phyloP scores from a whole-genome alignment of 2,329 filamentous ascomycete species.

The Aspergillus sp. region DNA sequence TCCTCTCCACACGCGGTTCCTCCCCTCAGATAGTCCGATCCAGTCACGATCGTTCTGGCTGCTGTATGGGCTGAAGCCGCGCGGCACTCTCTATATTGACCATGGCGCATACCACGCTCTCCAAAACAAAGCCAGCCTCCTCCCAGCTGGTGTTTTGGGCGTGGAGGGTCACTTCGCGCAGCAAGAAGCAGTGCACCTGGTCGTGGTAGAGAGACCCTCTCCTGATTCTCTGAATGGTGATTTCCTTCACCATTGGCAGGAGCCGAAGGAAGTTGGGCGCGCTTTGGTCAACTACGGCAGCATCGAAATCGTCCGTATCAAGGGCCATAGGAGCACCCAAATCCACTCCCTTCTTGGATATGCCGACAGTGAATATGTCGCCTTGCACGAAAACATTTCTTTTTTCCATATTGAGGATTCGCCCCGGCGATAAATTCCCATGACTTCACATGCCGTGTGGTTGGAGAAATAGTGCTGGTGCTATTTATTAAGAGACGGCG shows the following conservation, averaged over 20 bases:
- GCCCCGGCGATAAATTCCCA: conserved; percentile 1
- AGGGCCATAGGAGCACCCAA: conserved; percentile 72
- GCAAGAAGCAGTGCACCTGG: conserved; percentile 81
- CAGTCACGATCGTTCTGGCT: conserved; percentile 96
- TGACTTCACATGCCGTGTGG: too few species aligned
- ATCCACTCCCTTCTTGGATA: conserved; percentile 78
- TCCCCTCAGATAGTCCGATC: conserved; percentile 75
- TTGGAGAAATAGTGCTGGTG: too few species aligned
- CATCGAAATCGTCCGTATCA: conserved; percentile 72
- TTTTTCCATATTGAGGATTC: conserved; percentile 46
- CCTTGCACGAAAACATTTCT: conserved; percentile 77
- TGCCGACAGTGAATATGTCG: conserved; percentile 90
- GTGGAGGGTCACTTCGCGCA: conserved; percentile 83
- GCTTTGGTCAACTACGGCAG: conserved; percentile 91
- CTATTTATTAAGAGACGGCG: too few species aligned
- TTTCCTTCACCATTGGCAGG: conserved; percentile 29
- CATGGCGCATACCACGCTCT: conserved; percentile 76
- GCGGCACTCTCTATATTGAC: conserved; percentile 89
- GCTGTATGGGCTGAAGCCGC: conserved; percentile 79
- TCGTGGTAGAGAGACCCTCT: conserved; percentile 61
- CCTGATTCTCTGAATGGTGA: conserved; percentile 34
- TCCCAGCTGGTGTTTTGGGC: conserved; percentile 83
- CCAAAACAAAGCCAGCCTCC: conserved; percentile 71
- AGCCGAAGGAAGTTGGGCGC: conserved; percentile 67
- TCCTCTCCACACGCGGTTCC: conserved; percentile 84